Evolutionary conservation across 176 grass and related monocot genomes (phyloP), one percentile per base, ranked within the genome.

Genomic region (Calamus simplicifolius): DNA sequence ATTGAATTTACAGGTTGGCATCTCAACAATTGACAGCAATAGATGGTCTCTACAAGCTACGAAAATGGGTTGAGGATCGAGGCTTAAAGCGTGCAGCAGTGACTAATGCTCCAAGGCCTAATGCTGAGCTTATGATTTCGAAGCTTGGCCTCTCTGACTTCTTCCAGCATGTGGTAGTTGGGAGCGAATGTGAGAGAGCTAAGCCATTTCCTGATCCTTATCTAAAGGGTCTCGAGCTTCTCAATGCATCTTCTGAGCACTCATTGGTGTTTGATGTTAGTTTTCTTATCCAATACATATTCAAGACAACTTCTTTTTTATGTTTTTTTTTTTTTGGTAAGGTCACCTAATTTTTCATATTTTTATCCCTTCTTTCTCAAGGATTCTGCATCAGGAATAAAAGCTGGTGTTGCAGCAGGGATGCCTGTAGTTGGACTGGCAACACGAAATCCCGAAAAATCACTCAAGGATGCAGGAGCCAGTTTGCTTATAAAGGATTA

Each of bases 371-470:
- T 38, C 10, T 63, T 75, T 50, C 23, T 75, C 0, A 38, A 98
- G 93, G 93, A 98, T 49, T 98, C 93, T 14, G 19, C 84, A 43
- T 83, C 87, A 55, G 93, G 93, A 15, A 85, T 80, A 31, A 73
- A 82, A 28, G 93, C 93, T 7, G 87, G 87, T 0, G 93, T 98
- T 1, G 79, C 87, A 19, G 93, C 87, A 0, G 87, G 81, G 15
- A 89, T 98, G 43, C 79, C 84, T 27, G 84, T 85, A 0, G 30
- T 98, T 4, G 93, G 60, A 2, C 1, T 98, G 10, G 54, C 57
- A 7, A 98, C 93, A 38, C 88, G 87, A 78, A 98, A 98, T 75
- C 84, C 81, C 3, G 93, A 89, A 67, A 80, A 92, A 12, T 85
- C 84, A 4, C 69, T 98, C 17, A 14, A 62, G 21, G 81, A 92